Evolutionary conservation across 2,329 filamentous ascomycete genomes (phyloP), one percentile per base, ranked within the genome.

Genomic region (Alternaria panax): DNA sequence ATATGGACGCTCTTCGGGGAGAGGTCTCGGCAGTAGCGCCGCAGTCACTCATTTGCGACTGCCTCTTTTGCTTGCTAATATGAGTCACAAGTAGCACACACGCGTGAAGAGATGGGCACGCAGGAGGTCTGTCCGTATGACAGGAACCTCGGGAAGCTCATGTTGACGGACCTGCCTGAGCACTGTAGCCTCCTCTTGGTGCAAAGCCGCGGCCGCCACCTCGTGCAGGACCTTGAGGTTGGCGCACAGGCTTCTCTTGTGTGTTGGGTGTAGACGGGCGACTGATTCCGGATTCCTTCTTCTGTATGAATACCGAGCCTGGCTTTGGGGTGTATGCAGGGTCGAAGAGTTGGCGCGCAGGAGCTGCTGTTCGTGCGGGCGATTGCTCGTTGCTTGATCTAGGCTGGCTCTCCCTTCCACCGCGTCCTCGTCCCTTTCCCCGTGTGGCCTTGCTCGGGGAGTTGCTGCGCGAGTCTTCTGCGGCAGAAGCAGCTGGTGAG

Each of bases 151-250:
- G 7, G 45, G 4, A 48, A 45, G 55, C 45, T 54, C 55, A 64
- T 59, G 57, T 67, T 30, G 66, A 70, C 25, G 68, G 65, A 25
- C 66, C 68, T 59, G 65, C 47, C 38, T 57, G 48, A 16, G 42
- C 54, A n/a, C 47, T 43, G 24, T 68, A 60, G 38, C 52, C 57
- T 24, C 90, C 90, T 70, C 91, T 85, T 63, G 82, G 83, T 46
- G 84, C 85, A 72, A 95, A 93, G 34, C 90, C 91, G 78, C 93
- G 93, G 0, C 92, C 92, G 56, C 89, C 91, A 71, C 90, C 85
- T 58, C 91, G 91, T 46, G 86, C 85, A 9, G 93, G 93, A 9
- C 92, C 92, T 70, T 87, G 86, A 1, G 93, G 93, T 71, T 87
- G 83, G 63, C 93, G 87, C 60, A 93, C 85, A 16, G 91, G 86